Conservation (phyloP, 306 rosid species). For the Erythrophleum fordii region DNA sequence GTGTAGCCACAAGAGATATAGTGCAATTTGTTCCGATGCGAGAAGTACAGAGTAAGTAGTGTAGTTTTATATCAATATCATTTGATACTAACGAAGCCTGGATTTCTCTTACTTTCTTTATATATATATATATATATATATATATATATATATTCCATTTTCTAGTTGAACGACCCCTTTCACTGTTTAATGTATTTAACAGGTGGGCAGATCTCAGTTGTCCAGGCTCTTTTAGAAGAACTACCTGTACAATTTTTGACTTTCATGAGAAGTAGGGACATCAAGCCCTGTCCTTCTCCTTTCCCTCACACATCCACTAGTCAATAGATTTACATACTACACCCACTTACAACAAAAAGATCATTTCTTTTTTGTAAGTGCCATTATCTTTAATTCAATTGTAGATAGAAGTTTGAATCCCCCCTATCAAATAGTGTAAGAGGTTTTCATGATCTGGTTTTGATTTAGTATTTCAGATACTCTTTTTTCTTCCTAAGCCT, state of each 20-base stretch:
- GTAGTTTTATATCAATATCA: too few species aligned
- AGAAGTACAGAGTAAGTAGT: conserved; percentile 68
- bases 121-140: too few species aligned
- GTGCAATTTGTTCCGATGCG: conserved; percentile 90
- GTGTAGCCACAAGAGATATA: conserved; percentile 75
- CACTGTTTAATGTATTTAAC: not conserved
- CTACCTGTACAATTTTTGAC: conserved; percentile 77
- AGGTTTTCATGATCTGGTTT: not conserved
- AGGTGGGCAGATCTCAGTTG: conserved; percentile 67
- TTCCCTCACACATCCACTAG: conserved; percentile 17
- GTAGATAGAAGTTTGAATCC: not conserved
- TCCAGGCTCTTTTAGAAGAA: conserved; percentile 83
- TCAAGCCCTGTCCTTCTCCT: conserved; percentile 47
- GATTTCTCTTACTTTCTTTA: not conserved
- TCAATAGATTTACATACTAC: not conserved
- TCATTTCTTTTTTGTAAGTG: not conserved
- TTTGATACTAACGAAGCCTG: not conserved
- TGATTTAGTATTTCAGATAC: too few species aligned
- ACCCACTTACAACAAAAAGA: not conserved
- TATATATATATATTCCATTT: too few species aligned
- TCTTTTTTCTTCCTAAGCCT: too few species aligned
- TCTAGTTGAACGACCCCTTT: not conserved
- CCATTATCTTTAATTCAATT: not conserved
- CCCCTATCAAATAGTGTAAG: not conserved
- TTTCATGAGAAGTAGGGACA: conserved; percentile 68